Conservation (phyloP, 805 yeast genomes). For the Kregervanrija pseudodelftensis region DNA sequence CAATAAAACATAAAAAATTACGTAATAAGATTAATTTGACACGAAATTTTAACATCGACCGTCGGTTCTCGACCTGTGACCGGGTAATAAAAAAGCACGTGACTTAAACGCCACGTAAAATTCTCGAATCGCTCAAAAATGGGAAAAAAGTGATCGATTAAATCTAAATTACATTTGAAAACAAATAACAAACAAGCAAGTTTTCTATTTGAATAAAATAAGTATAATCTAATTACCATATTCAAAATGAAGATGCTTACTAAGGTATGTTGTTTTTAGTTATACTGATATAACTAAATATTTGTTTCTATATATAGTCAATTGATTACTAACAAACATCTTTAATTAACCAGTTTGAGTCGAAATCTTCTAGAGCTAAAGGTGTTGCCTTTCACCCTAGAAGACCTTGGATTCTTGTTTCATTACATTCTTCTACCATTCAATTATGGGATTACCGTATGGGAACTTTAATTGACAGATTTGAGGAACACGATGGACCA, state of each 20-base stretch:
- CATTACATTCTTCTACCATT: conserved; percentile 95
- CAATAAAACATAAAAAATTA: too few relatives aligned
- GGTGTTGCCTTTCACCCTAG: conserved; percentile 96
- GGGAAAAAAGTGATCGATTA: too few relatives aligned
- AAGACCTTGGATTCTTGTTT: conserved; percentile 91
- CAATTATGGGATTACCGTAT: conserved; percentile 99
- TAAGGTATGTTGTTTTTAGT: conserved; percentile 37
- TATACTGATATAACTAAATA: neutral
- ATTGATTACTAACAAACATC: conserved; percentile 4
- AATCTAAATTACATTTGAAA: too few relatives aligned
- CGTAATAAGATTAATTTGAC: too few relatives aligned
- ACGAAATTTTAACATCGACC: too few relatives aligned
- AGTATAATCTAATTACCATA: neutral
- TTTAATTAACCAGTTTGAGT: conserved; percentile 59
- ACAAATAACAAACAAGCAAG: too few relatives aligned
- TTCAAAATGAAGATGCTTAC: conserved; percentile 77
- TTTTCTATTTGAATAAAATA: too few relatives aligned
- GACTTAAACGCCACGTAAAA: too few relatives aligned
- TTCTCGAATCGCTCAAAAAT: too few relatives aligned
- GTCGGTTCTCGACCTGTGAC: too few relatives aligned
- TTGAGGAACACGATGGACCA: conserved; percentile 98
- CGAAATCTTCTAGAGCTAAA: conserved; percentile 95
- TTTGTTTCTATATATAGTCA: neutral
- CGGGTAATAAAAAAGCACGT: too few relatives aligned
- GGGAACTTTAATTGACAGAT: conserved; percentile 95